Evolutionary conservation across 2,329 filamentous ascomycete genomes (phyloP), one percentile per base, ranked within the genome.

Genomic region (Lachnellula hyalina): DNA sequence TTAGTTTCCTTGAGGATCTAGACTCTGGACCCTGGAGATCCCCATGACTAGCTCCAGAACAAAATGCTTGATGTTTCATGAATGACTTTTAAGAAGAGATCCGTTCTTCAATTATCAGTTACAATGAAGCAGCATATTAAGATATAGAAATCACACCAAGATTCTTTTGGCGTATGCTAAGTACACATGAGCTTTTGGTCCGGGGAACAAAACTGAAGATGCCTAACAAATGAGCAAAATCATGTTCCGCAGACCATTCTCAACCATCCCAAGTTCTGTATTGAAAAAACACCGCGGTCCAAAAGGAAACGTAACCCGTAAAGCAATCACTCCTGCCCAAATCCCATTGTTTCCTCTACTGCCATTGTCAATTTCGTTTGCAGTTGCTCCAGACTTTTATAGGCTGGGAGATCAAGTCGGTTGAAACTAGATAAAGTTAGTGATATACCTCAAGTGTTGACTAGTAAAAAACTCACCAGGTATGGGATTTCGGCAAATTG

Each of bases 271-370:
- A 48, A 51, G 42, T 51, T 61, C 52, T 64, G 53, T 61, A 56
- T 62, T 44, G 54, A 61, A 53, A 60, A 56, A 61, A 61, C 55
- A 61, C 63, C 58, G 52, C 47, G 19, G 56, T 52, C 49, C 46
- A 57, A 47, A 52, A 53, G 54, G 49, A 59, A 61, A 61, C 36
- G 47, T 46, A 57, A 34, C 40, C 45, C 14, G 15, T 52, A 56
- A 56, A 53, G 49, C 47, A 61, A 64, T 68, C 60, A 99, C 77
- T 99, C 94, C 77, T 99, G 94, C 62, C 94, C 94, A 71, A 99
- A 99, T 59, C 94, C 94, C 78, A 99, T 92, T 0, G 94, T 99
- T 77, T 99, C 94, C 75, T 99, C 94, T 53, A 99, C 94, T 25
- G 94, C 94, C 74, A 96, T 96, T 6, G 92, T 94, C 65, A 99